Evolutionary conservation across 75 land plant species (phyloP), one percentile per base, ranked within the genome.

Genomic region (Chamaecyparis obtusa): DNA sequence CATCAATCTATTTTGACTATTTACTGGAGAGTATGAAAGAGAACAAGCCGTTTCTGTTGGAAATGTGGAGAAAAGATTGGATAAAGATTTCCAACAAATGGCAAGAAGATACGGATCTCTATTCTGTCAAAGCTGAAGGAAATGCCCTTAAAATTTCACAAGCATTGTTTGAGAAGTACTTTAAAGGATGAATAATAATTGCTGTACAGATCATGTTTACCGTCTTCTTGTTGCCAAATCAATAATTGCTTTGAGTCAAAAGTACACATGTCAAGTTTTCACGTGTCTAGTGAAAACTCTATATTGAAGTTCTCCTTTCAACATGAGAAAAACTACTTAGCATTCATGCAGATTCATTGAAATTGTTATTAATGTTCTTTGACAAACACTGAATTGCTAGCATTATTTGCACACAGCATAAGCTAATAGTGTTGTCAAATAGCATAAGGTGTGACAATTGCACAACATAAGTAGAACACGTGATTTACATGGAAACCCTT

Each of bases 41-140:
- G 30, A 91, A 93, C 51, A 81, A 87, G 30, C 41, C 86, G 49
- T 98, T 98, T 87, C 83, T 89, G 48, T 83, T 95, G 88, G 92
- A 92, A 44, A 88, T 87, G 83, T 97, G 99, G 99, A 92, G 96
- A 92, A 86, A 57, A 83, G 90, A 95, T 32, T 97, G 99, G 99
- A 92, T 97, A 36, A 88, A 90, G 15, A 90, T 90, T 82, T 95
- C 99, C 49, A 95, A 93, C 83, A 87, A 86, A 41, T 96, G 97
- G 97, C 99, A 98, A 87, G 85, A 90, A 39, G 94, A 90, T 71
- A 87, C 85, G 7, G 88, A 95, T 79, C n/a, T 86, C 24, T 98
- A 96, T 84, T 92, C 97, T 78, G 89, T 90, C 0, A 88, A 89
- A 43, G 92, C 98, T 55, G 85, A 84, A 76, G 99, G 99, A 55